These are phyloP conservation scores for Monascus purpureus DNA, from an alignment of 495 filamentous ascomycete genomes.

Conservation along the genomic window DNA sequence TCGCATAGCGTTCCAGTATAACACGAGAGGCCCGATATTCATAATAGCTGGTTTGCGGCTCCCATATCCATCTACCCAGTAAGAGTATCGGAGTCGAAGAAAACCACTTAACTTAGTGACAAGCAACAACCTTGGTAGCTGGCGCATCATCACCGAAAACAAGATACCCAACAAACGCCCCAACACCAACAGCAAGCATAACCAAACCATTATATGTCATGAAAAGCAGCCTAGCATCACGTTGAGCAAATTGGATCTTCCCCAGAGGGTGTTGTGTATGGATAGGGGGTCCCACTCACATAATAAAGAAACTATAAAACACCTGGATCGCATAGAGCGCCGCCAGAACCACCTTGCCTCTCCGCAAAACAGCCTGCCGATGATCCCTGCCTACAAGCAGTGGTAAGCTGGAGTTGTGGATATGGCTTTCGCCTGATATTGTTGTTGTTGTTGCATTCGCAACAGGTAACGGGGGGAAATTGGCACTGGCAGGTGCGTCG, in stretches of 20 bases:
- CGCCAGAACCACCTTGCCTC: slow-evolving; percentile 63
- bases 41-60: too few species aligned
- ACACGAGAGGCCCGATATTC: too few species aligned
- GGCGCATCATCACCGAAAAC: slow-evolving; percentile 58
- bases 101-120: slow-evolving; percentile 47
- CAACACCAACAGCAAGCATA: slow-evolving; percentile 82
- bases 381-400: slow-evolving; percentile 48
- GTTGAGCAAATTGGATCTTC: too few species aligned
- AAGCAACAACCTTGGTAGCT: slow-evolving; percentile 72
- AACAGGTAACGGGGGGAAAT: slow-evolving; percentile 8
- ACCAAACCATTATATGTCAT: slow-evolving; percentile 99
- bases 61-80: too few species aligned
- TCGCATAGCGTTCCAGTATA: too few species aligned
- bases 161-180: slow-evolving; percentile 80
- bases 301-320: slow-evolving; percentile 99
- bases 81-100: too few species aligned
- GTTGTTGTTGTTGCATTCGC: too few species aligned
- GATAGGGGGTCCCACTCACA: too few species aligned
- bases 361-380: slow-evolving; percentile 30
- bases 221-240: slow-evolving; percentile 67
- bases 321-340: slow-evolving; percentile 83
- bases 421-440: background rate
- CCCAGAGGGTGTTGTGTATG: too few species aligned
- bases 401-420: slow-evolving; percentile 51
- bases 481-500: slow-evolving; percentile 17